phyloP scores from a whole-genome alignment of 768 basidiomycete species.

The Suillus subluteus region DNA sequence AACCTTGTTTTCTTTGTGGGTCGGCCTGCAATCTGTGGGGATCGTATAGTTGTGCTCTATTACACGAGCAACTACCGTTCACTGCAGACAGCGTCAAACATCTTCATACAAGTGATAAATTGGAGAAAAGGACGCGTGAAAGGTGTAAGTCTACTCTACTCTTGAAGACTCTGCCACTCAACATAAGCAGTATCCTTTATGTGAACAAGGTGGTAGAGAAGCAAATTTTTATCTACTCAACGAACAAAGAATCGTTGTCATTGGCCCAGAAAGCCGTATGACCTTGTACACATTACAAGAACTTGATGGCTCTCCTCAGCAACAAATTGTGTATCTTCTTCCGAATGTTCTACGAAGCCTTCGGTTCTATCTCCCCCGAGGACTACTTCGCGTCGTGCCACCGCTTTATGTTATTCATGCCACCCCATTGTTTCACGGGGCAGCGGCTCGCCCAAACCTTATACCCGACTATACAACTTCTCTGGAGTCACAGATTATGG shows the following conservation, averaged over 20 bases:
- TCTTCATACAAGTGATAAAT: constrained; percentile 3
- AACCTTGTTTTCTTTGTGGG: too few species aligned
- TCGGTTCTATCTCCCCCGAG: too few species aligned
- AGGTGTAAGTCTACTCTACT: not conserved
- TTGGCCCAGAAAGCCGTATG: not conserved
- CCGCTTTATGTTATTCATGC: not conserved
- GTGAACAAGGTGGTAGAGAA: not conserved
- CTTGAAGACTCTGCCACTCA: not conserved
- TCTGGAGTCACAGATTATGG: not conserved
- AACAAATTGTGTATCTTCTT: not conserved
- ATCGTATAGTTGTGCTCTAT: not conserved
- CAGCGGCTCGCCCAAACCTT: not conserved
- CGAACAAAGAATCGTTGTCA: not conserved
- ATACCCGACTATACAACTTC: not conserved
- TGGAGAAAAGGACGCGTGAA: not conserved
- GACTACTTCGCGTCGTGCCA: too few species aligned
- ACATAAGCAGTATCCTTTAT: not conserved
- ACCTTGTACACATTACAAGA: not conserved
- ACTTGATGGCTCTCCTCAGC: not conserved
- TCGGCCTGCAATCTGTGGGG: constrained; percentile 2
- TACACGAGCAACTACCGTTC: not conserved
- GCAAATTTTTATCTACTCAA: not conserved
- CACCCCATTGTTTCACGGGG: not conserved
- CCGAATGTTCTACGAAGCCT: not conserved
- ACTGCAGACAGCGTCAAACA: not conserved